Evolutionary conservation across 1,139 yeast genomes (phyloP).

Genomic region (Candida glucosophila): DNA sequence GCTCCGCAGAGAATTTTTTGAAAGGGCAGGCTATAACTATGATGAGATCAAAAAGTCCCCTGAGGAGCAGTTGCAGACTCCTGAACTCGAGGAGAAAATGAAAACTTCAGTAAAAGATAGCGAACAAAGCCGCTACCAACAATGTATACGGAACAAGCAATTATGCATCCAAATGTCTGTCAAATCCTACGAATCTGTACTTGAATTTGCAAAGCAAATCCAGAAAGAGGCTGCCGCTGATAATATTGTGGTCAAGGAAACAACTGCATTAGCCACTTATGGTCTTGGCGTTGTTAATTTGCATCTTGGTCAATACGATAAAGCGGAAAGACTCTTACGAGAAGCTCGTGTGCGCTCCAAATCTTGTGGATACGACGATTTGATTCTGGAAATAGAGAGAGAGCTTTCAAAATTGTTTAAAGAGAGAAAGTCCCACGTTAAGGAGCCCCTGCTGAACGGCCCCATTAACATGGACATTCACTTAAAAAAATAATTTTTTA

Average conservation of each 20-base stretch:
- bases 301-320: conserved; percentile 44
- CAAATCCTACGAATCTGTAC: conserved; percentile 44
- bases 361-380: conserved; percentile 56
- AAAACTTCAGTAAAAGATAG: conserved; percentile 5
- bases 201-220: conserved; percentile 44
- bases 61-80: conserved; percentile 2
- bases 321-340: conserved; percentile 54
- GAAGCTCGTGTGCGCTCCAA: conserved; percentile 69
- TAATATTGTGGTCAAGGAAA: conserved; percentile 32
- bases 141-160: conserved; percentile 19
- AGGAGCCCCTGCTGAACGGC: conserved; percentile 4
- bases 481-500: too few species aligned
- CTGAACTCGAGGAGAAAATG: conserved; percentile 7
- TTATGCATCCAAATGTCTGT: conserved; percentile 36
- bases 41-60: conserved; percentile 9
- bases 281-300: conserved; percentile 76
- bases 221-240: conserved; percentile 22
- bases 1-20: conserved; percentile 16
- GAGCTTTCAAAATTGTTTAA: conserved; percentile 47
- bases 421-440: conserved; percentile 13
- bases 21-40: conserved; percentile 16
- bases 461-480: conserved; percentile 12
- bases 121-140: conserved; percentile 12
- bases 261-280: conserved; percentile 73
- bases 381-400: conserved; percentile 56